phyloP scores from a whole-genome alignment of 108 stramenopile species.

The Skeletonema menzelii region DNA sequence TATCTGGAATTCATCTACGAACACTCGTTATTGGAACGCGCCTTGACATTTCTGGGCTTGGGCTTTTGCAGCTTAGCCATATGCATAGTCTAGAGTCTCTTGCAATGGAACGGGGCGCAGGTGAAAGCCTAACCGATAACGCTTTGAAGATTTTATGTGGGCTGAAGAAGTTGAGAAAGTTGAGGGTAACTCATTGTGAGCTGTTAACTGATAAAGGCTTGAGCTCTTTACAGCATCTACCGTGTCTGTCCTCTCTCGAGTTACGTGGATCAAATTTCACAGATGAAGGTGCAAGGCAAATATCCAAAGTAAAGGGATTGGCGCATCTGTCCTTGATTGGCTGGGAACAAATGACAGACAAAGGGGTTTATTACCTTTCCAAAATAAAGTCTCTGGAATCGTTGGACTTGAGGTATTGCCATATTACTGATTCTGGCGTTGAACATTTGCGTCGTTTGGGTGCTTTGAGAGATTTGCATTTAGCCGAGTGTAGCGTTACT shows the following conservation, averaged over 20 bases:
- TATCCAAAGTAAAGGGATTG: constrained; percentile 56
- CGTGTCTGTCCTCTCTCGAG: constrained; percentile 54
- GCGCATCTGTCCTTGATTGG: constrained; percentile 63
- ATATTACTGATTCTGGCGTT: constrained; percentile 27
- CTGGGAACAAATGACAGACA: constrained; percentile 63
- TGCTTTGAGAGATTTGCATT: constrained; percentile 33
- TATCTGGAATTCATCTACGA: constrained; percentile 15
- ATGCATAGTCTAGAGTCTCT: constrained; percentile 41
- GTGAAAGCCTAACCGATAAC: constrained; percentile 37
- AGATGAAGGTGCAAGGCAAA: constrained; percentile 65
- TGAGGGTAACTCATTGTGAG: constrained; percentile 39
- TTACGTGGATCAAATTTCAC: constrained; percentile 75
- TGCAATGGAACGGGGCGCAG: constrained; percentile 40
- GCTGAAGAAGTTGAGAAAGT: constrained; percentile 19
- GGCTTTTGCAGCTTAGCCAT: constrained; percentile 23
- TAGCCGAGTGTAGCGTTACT: constrained; percentile 43
- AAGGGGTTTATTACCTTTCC: constrained; percentile 65
- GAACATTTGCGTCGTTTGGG: constrained; percentile 27
- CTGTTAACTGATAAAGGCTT: constrained; percentile 30
- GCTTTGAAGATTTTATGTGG: constrained; percentile 40
- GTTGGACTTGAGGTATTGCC: constrained; percentile 59
- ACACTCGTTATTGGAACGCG: constrained; percentile 40
- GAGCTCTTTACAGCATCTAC: constrained; percentile 34
- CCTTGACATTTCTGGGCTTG: constrained; percentile 32
- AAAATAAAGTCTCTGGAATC: constrained; percentile 74